These are phyloP conservation scores for Chlamydomonas eustigma DNA, from an alignment of 139 green algal genomes.

Conservation along the genomic window DNA sequence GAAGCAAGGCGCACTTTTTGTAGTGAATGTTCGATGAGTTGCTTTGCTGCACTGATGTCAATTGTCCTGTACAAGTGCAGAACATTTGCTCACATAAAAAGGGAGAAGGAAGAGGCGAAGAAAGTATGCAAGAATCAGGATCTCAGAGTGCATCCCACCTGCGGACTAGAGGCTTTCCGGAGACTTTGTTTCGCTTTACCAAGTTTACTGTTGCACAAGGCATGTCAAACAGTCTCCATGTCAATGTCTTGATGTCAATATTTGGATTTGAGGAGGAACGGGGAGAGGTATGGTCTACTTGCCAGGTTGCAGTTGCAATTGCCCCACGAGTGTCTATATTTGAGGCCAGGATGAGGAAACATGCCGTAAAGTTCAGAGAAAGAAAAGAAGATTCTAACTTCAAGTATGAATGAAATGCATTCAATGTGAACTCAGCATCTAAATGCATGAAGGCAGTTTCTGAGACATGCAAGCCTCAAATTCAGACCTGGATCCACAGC, in stretches of 20 bases:
- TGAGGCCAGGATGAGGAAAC: no score
- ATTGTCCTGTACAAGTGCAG: background rate
- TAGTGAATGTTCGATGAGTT: background rate
- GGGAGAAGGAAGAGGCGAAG: no score
- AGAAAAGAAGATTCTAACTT: background rate
- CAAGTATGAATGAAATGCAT: background rate
- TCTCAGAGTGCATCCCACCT: background rate
- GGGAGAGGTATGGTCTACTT: no score
- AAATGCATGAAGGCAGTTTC: background rate
- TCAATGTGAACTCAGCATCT: background rate
- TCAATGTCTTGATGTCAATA: background rate
- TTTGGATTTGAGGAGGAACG: background rate
- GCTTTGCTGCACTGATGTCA: background rate
- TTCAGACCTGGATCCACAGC: background rate
- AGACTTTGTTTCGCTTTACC: background rate
- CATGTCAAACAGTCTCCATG: background rate
- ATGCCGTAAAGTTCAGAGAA: no score
- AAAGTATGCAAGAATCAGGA: background rate
- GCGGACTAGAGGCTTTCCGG: background rate
- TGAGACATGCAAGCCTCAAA: background rate
- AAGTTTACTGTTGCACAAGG: background rate
- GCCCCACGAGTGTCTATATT: background rate
- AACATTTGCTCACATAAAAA: background rate
- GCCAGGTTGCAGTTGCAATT: background rate
- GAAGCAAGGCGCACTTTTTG: background rate